Percentiles rank a stretch among this genome's conserved stretches.
Evolutionary conservation across 2,329 filamentous ascomycete genomes (phyloP).

Genomic region (Lasiodiplodia citricola): DNA sequence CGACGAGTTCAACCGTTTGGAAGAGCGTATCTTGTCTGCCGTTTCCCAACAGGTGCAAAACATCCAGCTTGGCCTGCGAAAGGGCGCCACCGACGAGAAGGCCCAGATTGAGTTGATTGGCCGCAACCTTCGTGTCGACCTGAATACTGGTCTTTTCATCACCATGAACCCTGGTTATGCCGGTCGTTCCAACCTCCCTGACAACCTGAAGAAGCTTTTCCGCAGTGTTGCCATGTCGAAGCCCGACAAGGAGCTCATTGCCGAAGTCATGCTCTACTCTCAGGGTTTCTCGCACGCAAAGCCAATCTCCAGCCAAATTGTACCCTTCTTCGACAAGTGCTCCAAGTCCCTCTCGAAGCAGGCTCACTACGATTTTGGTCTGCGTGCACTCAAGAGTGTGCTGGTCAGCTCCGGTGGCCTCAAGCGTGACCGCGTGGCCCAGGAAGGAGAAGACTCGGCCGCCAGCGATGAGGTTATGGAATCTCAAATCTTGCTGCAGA

Average conservation of each 20-base stretch:
- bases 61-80: slow-evolving; percentile 93
- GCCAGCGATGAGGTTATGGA: slow-evolving; percentile 76
- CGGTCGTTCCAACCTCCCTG: slow-evolving; percentile 94
- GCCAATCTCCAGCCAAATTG: slow-evolving; percentile 88
- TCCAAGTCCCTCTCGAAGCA: slow-evolving; percentile 84
- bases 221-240: slow-evolving; percentile 99
- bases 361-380: slow-evolving; percentile 97
- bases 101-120: slow-evolving; percentile 94
- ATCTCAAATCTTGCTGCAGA: slow-evolving; percentile 98
- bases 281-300: slow-evolving; percentile 99
- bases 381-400: slow-evolving; percentile 97
- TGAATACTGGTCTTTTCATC: slow-evolving; percentile 98
- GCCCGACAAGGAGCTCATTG: slow-evolving; percentile 98
- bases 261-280: slow-evolving; percentile 99
- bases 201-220: slow-evolving; percentile 99
- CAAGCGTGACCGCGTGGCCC: slow-evolving; percentile 73
- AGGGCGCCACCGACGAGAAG: slow-evolving; percentile 79
- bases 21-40: slow-evolving; percentile 95
- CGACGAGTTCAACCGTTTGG: slow-evolving; percentile 98
- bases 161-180: slow-evolving; percentile 99
- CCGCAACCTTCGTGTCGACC: slow-evolving; percentile 85
- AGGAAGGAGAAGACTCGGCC: slow-evolving; percentile 53
- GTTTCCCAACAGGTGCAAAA: slow-evolving; percentile 99
- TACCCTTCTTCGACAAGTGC: slow-evolving; percentile 98
- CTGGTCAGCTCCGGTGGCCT: slow-evolving; percentile 96